These are phyloP conservation scores for Metschnikowia hibisci DNA, from an alignment of 805 yeast genomes.

Conservation along the genomic window DNA sequence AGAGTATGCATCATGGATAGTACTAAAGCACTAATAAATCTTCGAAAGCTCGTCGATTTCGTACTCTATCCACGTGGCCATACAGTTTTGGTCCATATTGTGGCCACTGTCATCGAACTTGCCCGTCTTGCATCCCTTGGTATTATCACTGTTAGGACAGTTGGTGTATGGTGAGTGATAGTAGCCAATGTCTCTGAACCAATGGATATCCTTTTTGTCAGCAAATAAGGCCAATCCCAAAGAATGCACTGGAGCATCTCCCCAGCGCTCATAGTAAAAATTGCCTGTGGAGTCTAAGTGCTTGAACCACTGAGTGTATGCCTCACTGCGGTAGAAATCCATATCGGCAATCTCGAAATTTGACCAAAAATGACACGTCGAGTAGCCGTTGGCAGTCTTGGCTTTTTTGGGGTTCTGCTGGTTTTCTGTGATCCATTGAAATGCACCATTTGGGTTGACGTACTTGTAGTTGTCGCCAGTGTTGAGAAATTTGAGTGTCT, in stretches of 20 bases:
- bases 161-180: constrained; percentile 69
- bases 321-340: constrained; percentile 71
- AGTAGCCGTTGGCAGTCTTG: constrained; percentile 43
- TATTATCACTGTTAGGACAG: constrained; percentile 56
- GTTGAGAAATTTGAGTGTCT: constrained; percentile 56
- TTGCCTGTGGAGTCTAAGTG: constrained; percentile 68
- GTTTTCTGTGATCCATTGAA: constrained; percentile 49
- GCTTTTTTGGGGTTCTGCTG: constrained; percentile 48
- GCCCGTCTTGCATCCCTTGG: constrained; percentile 51
- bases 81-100: constrained; percentile 67
- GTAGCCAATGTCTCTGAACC: constrained; percentile 86
- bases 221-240: constrained; percentile 70
- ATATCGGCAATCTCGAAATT: constrained; percentile 82
- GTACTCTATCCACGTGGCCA: constrained; percentile 62
- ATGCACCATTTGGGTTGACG: constrained; percentile 46
- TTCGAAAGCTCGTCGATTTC: constrained; percentile 22
- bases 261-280: constrained; percentile 89
- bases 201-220: constrained; percentile 65
- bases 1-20: no score
- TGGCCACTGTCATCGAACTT: constrained; percentile 49
- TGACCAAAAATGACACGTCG: constrained; percentile 88
- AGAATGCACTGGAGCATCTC: constrained; percentile 89
- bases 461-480: constrained; percentile 55
- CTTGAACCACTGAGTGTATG: constrained; percentile 62
- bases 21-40: constrained; percentile 4